phyloP scores from a whole-genome alignment of 768 basidiomycete species.

The Trametes maxima region DNA sequence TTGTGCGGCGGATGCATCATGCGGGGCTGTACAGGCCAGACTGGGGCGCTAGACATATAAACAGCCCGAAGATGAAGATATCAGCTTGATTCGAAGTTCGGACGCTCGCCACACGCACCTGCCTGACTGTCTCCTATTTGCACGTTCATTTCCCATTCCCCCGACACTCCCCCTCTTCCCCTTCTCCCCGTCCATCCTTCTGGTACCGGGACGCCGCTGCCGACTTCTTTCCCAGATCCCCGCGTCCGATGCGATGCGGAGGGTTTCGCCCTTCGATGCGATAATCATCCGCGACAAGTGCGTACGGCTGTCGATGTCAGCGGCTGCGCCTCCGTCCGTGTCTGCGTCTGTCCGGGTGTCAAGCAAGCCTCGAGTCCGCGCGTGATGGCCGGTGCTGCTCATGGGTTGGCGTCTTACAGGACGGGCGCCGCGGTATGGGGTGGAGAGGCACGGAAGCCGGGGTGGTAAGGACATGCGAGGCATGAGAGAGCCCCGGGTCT shows the following conservation, averaged over 20 bases:
- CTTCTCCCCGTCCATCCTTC: background rate
- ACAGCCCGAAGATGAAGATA: constrained; percentile 1
- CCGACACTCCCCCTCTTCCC: background rate
- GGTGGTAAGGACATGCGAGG: no score
- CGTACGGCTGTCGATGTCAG: background rate
- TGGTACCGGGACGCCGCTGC: background rate
- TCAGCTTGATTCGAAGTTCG: constrained; percentile 5
- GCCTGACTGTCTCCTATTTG: no score
- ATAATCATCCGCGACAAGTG: background rate
- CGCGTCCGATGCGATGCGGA: background rate
- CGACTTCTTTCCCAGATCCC: background rate
- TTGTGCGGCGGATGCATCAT: background rate
- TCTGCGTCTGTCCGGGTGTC: no score
- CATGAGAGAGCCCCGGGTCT: background rate
- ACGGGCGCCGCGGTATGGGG: no score
- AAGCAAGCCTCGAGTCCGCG: no score
- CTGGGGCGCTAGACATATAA: constrained; percentile 5
- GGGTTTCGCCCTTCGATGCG: background rate
- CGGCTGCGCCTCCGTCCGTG: no score
- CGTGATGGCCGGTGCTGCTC: no score
- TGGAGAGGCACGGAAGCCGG: no score
- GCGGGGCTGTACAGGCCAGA: constrained; percentile 1
- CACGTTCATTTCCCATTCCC: no score
- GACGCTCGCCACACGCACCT: background rate
- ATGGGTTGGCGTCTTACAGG: no score